Evolutionary conservation across 1,284 basidiomycete genomes (phyloP), one percentile per base, ranked within the genome.

Genomic region (Lentinus polychrous): DNA sequence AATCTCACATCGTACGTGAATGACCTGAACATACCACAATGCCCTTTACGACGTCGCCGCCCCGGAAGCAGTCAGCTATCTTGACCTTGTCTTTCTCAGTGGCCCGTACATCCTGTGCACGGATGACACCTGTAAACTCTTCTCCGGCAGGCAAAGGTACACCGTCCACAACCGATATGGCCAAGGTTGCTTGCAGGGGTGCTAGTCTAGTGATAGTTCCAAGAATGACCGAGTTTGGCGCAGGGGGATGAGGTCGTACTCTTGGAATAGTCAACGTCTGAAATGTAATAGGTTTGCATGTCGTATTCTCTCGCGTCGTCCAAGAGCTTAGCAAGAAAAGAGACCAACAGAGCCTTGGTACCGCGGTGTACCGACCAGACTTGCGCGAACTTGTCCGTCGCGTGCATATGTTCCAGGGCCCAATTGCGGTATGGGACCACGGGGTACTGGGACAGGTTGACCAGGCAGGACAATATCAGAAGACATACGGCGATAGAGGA

Each of bases 31-130:
- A 66, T 64, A 96, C 94, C 58, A 98, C 94, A 36, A 87, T 70
- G 4, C 94, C 94, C 56, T 90, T 83, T 23, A 99, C 90, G 46
- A 98, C 89, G 67, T 99, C 95, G 3, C 96, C 94, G 0, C 94
- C 90, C 36, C 96, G 79, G 69, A 98, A 99, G 62, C 93, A 97
- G 57, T 96, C 91, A 31, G 83, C 83, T 56, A 98, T 90, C 67
- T 91, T 94, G 51, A 97, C 79, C 64, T 86, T 90, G 70, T 95
- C 92, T 60, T 91, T 91, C 62, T 96, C 93, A 1, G 92, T 94
- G 23, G 86, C 83, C 42, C 93, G 70, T n/a, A 96, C 84, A 66
- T 99, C 96, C 65, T 95, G 91, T 3, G 81, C 75, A 31, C 95
- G 81, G 51, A 99, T 90, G 7, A 98, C 86, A 11, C 95, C 95